Evolutionary conservation across 306 rosid genomes (phyloP).

Genomic region (Erythrophleum fordii): DNA sequence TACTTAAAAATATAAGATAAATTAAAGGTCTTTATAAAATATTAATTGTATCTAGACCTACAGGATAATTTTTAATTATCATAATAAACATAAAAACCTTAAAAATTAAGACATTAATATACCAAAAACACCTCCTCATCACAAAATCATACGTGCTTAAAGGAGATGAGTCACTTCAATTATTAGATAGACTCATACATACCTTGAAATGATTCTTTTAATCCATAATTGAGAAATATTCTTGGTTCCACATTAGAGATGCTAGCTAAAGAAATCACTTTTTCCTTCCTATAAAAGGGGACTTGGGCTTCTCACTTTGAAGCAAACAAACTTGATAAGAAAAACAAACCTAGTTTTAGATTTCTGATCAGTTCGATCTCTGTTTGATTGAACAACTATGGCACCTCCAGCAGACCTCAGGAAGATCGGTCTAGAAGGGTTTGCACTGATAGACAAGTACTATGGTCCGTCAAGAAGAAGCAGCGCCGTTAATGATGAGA

Average conservation of each 20-base stretch:
- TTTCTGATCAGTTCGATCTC: too few relatives aligned
- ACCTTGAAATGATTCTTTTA: not conserved
- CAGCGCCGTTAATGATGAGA: too few relatives aligned
- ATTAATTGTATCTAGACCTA: too few relatives aligned
- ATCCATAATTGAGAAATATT: not conserved
- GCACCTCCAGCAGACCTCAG: conserved; percentile 30
- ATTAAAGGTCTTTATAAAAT: too few relatives aligned
- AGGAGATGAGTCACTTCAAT: too few relatives aligned
- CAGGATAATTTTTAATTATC: too few relatives aligned
- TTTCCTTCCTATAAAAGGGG: not conserved
- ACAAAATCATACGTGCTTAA: too few relatives aligned
- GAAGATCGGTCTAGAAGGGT: conserved; percentile 42
- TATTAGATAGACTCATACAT: not conserved
- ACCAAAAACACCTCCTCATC: too few relatives aligned
- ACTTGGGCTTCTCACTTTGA: not conserved
- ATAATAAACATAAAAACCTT: too few relatives aligned
- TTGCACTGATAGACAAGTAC: conserved; percentile 39
- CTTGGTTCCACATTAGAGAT: not conserved
- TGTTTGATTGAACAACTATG: not conserved
- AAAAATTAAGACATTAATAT: too few relatives aligned
- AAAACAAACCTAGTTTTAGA: too few relatives aligned
- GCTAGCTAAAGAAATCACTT: not conserved
- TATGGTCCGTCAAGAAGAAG: not conserved
- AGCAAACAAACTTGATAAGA: not conserved
- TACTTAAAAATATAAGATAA: too few relatives aligned